A percentile compares a stretch with the other conserved stretches of the same genome.
These are phyloP conservation scores for Septoria linicola DNA, from an alignment of 2,329 filamentous ascomycete species.

Conservation along the genomic window DNA sequence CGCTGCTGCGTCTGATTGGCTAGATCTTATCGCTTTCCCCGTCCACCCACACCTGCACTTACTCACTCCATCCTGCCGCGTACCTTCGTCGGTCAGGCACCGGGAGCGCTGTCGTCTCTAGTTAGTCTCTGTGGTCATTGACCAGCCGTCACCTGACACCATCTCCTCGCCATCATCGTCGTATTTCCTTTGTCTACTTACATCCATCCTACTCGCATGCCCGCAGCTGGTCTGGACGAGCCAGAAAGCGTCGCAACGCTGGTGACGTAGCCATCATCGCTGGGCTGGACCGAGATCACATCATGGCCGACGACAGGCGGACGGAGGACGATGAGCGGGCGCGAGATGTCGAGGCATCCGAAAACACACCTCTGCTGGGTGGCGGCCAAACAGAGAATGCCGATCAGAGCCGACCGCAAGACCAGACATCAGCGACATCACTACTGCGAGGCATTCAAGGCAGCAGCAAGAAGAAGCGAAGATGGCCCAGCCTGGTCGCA, in stretches of 20 bases:
- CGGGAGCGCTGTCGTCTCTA: no score
- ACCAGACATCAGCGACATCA: conserved; percentile 25
- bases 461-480: conserved; percentile 40
- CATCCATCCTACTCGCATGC: not conserved
- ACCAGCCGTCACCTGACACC: conserved; percentile 8
- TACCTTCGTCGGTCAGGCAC: no score
- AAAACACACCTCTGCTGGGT: conserved; percentile 20
- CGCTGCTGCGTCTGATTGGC: conserved; percentile 6
- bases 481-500: conserved; percentile 76
- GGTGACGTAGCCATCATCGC: conserved; percentile 15
- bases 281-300: not conserved
- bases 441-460: conserved; percentile 28
- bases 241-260: conserved; percentile 6
- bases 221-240: not conserved
- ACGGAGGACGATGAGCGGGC: conserved; percentile 9
- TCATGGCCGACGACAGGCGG: conserved; percentile 9
- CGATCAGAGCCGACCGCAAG: conserved; percentile 29
- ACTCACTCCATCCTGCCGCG: no score
- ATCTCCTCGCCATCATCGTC: not conserved
- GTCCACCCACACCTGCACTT: no score
- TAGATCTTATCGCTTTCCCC: no score
- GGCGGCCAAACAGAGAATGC: conserved; percentile 10
- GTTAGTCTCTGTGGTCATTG: no score
- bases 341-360: conserved; percentile 18
- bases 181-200: conserved; percentile 2